Percentiles rank a stretch among this genome's conserved stretches.
Evolutionary conservation across 768 basidiomycete species (phyloP).

Genomic region (Rhizopogon vinicolor): DNA sequence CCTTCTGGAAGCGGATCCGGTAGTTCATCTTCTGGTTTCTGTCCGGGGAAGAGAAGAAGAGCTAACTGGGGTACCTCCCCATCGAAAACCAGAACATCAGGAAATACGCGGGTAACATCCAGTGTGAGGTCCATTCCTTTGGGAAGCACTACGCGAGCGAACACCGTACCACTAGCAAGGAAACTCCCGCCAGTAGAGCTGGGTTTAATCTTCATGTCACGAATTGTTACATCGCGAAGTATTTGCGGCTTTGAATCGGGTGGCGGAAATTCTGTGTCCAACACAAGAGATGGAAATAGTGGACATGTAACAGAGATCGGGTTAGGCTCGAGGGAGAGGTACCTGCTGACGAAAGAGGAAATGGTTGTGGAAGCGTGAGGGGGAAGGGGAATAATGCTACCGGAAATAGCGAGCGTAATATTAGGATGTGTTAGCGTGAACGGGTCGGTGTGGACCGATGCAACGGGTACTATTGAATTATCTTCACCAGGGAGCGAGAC

Average conservation of each 20-base stretch:
- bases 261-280: conserved; percentile 55
- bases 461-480: conserved; percentile 38
- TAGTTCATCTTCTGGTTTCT: conserved; percentile 40
- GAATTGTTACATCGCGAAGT: conserved; percentile 68
- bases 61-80: conserved; percentile 48
- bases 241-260: conserved; percentile 61
- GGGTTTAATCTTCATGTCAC: conserved; percentile 68
- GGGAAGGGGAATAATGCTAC: conserved; percentile 52
- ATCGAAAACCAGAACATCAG: conserved; percentile 77
- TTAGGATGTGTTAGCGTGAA: conserved; percentile 66
- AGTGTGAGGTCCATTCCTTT: conserved; percentile 63
- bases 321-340: conserved; percentile 53
- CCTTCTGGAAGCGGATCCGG: conserved; percentile 64
- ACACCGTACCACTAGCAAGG: conserved; percentile 67
- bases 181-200: conserved; percentile 32
- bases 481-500: conserved; percentile 42
- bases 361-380: conserved; percentile 36
- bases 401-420: conserved; percentile 52
- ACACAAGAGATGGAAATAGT: conserved; percentile 45
- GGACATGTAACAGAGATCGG: conserved; percentile 55
- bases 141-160: conserved; percentile 63
- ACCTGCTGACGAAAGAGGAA: conserved; percentile 60
- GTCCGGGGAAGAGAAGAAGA: conserved; percentile 5
- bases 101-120: conserved; percentile 59
- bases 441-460: conserved; percentile 48